Evolutionary conservation across 2,329 filamentous ascomycete genomes (phyloP).

Genomic region (Elsinoe perseae): DNA sequence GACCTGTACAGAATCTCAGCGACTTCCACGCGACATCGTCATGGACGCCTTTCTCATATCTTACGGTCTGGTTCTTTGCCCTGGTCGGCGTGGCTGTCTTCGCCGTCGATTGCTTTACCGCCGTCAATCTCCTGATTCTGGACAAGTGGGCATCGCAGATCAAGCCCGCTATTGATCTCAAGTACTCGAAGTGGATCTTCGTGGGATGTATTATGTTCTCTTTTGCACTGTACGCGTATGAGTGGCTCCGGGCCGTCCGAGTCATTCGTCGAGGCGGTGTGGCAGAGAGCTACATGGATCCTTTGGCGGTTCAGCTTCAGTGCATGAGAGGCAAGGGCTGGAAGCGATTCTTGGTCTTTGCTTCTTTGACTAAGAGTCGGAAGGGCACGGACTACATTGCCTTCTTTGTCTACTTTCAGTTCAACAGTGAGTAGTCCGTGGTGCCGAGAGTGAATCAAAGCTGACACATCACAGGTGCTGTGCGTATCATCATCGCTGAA

Average conservation of each 20-base stretch:
- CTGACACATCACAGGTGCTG: conserved; percentile 56
- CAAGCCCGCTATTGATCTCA: conserved; percentile 65
- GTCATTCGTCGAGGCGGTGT: conserved; percentile 81
- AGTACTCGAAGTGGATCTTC: conserved; percentile 90
- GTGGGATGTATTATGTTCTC: conserved; percentile 85
- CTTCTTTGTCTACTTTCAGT: conserved; percentile 81
- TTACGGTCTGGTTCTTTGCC: conserved; percentile 73
- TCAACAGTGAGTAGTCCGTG: conserved; percentile 44
- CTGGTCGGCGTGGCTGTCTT: conserved; percentile 77
- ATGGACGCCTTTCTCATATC: conserved; percentile 70
- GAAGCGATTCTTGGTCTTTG: conserved; percentile 86
- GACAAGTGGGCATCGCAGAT: conserved; percentile 82
- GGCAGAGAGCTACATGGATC: conserved; percentile 85
- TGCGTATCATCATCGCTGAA: conserved; percentile 82
- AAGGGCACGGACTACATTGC: conserved; percentile 87
- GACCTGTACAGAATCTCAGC: conserved; percentile 35
- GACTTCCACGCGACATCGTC: conserved; percentile 84
- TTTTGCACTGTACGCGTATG: conserved; percentile 70
- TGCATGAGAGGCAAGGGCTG: conserved; percentile 76
- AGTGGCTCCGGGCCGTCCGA: conserved; percentile 69
- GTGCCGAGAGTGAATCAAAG: background rate
- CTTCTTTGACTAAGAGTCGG: conserved; percentile 80
- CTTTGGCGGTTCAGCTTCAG: conserved; percentile 74
- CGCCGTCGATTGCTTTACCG: conserved; percentile 84
- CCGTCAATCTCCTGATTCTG: conserved; percentile 82